Base-by-base conservation (phyloP, 768 basidiomycete species). In the Dioszegia crocea region DNA sequence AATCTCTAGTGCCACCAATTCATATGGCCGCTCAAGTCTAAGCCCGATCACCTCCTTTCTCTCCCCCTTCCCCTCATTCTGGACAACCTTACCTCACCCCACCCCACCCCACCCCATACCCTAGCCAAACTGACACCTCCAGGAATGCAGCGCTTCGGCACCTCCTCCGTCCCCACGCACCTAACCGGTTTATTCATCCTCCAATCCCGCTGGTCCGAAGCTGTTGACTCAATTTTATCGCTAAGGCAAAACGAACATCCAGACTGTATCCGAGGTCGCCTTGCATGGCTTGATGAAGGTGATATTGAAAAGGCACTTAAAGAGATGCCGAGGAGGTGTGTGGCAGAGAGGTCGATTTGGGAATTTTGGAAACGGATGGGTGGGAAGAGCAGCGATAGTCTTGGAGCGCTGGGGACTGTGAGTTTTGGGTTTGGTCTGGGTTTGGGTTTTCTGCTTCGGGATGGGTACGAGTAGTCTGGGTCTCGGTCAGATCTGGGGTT, bases 111-210 rank as follows among this genome's bases (percentile, higher is more conserved):
- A 17, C 19, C 33, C 23, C 51, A 6, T 19, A 52, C n/a, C 36
- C 14, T 33, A 14, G 33, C 39, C 17, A 19, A 23, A n/a, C 45
- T 36, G 17, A 43, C 19, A n/a, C 11, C 39, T 14, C 14, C 89
- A 73, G 92, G 94, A 44, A 98, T 99, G 94, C 96, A 99, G 71
- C 87, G 96, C 11, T 99, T 99, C 78, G 96, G 96, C 47, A 98
- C 93, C 1, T 91, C 96, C 16, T 86, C 91, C 30, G 86, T 98
- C 38, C 92, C 94, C 3, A 98, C 96, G 0, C 96, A 99, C 71
- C 81, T 88, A 1, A 93, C 98, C 56, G 96, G 96, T 17, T 82
- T 98, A 19, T 88, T 91, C 3, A 80, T 99, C 38, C 82, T 99
- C 23, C 85, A 84, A 67, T 88, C 88, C 1, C 86, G 97, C 63